A percentile compares a stretch with the other conserved stretches of the same genome.
phyloP scores from a whole-genome alignment of 2,329 filamentous ascomycete species.

The Sporothrix euskadiensis region DNA sequence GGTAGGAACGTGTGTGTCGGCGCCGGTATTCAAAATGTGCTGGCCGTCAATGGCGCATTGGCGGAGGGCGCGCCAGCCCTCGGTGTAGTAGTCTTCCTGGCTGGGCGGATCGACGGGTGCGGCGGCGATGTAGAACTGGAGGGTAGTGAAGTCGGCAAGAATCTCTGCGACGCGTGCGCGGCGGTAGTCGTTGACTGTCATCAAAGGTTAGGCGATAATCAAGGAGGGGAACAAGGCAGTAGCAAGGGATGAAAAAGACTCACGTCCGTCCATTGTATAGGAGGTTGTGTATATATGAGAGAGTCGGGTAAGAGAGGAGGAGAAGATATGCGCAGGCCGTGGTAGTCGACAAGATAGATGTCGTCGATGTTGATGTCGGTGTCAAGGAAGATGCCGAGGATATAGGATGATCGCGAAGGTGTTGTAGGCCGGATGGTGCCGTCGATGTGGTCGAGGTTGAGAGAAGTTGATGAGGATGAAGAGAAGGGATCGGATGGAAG shows the following conservation, averaged over 20 bases:
- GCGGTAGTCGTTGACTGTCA: conserved; percentile 60
- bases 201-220: not conserved
- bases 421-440: not conserved
- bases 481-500: conserved; percentile 25
- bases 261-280: conserved; percentile 33
- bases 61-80: conserved; percentile 62
- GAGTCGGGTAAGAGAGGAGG: not conserved
- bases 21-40: conserved; percentile 64
- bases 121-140: conserved; percentile 63
- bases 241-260: conserved; percentile 16
- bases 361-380: not conserved
- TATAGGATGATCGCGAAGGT: not conserved
- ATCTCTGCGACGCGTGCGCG: conserved; percentile 62
- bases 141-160: conserved; percentile 60
- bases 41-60: conserved; percentile 65
- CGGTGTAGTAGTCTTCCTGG: conserved; percentile 61
- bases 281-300: not conserved
- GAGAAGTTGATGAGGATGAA: not conserved
- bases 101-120: conserved; percentile 56
- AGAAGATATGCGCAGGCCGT: not conserved
- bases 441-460: not conserved
- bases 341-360: not conserved
- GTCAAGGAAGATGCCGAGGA: not conserved
- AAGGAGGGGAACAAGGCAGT: not conserved
- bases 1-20: conserved; percentile 60